These are phyloP conservation scores for Pseudogymnoascus pannorum DNA, from an alignment of 2,329 filamentous ascomycete species.

Conservation along the genomic window DNA sequence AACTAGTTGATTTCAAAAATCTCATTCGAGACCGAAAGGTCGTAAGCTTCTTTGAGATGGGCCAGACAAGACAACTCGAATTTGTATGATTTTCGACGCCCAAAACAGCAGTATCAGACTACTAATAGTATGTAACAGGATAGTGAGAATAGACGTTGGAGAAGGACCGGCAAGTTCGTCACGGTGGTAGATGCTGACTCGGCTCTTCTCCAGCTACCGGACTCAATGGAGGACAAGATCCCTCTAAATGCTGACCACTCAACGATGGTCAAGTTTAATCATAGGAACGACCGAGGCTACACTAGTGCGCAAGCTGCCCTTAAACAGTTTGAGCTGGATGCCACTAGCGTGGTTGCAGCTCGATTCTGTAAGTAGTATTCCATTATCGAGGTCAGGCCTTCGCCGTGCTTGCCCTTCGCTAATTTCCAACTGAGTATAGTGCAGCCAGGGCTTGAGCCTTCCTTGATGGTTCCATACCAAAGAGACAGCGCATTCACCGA, in stretches of 20 bases:
- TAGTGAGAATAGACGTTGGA: conserved; percentile 1
- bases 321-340: conserved; percentile 15
- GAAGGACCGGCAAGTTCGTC: conserved; percentile 10
- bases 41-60: conserved; percentile 27
- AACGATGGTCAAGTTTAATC: conserved; percentile 25
- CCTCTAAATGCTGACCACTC: conserved; percentile 21
- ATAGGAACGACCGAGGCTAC: conserved; percentile 11
- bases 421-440: background rate
- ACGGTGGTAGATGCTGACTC: conserved; percentile 17
- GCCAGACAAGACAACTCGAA: conserved; percentile 20
- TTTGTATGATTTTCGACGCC: conserved; percentile 18
- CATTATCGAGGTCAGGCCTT: background rate
- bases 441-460: background rate
- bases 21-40: conserved; percentile 25
- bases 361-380: conserved; percentile 13
- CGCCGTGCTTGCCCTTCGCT: background rate
- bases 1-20: conserved; percentile 25
- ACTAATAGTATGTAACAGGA: conserved; percentile 6
- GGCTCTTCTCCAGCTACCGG: conserved; percentile 20
- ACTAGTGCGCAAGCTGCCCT: conserved; percentile 11
- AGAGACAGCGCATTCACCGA: conserved; percentile 15
- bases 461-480: conserved; percentile 14
- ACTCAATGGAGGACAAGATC: conserved; percentile 20
- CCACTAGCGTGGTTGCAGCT: conserved; percentile 6
- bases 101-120: background rate